These are phyloP conservation scores for Euphorbia lathyris DNA, from an alignment of 345 rosid genomes.

Conservation along the genomic window DNA sequence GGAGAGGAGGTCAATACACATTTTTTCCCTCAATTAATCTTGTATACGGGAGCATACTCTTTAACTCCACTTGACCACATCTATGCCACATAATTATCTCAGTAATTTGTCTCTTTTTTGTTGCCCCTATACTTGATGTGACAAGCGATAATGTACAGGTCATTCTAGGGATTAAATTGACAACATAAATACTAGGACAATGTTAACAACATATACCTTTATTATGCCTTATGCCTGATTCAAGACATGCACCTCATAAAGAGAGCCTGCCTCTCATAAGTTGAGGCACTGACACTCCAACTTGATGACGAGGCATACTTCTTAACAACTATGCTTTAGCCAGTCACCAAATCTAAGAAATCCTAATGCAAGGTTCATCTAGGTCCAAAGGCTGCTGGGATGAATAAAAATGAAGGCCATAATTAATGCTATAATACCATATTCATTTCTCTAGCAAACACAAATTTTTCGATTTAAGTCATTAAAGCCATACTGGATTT, in stretches of 20 bases:
- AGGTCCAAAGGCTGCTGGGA: too few relatives aligned
- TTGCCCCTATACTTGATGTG: not conserved
- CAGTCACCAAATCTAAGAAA: not conserved
- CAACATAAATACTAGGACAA: not conserved
- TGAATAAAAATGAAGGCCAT: not conserved
- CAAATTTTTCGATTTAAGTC: not conserved
- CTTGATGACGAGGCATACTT: too few relatives aligned
- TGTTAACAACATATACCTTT: not conserved
- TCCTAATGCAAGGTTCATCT: too few relatives aligned
- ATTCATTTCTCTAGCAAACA: slow-evolving; percentile 5
- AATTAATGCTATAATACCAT: not conserved
- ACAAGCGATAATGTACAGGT: not conserved
- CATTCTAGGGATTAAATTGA: too few relatives aligned
- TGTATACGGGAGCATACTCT: not conserved
- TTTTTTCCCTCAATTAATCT: not conserved
- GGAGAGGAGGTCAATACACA: not conserved
- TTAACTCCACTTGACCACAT: not conserved
- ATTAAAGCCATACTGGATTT: not conserved
- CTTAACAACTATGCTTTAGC: not conserved
- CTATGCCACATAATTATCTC: not conserved
- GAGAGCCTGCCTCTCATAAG: not conserved
- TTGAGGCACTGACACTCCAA: not conserved
- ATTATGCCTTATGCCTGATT: not conserved
- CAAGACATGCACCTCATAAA: not conserved
- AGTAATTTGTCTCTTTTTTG: not conserved